phyloP scores from a whole-genome alignment of 805 yeast genomes.

The Wickerhamiella parazyma region DNA sequence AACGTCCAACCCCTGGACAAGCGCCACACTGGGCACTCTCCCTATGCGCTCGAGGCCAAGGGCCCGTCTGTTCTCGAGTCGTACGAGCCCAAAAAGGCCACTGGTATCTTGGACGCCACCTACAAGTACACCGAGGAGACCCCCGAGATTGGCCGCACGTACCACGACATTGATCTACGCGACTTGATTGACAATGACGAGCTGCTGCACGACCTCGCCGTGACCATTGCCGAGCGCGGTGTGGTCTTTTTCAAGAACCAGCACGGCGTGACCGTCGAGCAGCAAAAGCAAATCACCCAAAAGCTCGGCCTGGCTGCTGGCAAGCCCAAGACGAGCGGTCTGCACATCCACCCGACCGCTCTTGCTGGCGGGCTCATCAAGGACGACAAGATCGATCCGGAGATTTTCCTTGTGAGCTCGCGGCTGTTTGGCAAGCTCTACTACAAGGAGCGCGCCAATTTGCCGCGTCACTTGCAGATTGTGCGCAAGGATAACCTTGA shows the following conservation, averaged over 20 bases:
- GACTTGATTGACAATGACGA: conserved; percentile 15
- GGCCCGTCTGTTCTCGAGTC: conserved; percentile 4
- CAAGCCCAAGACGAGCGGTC: conserved; percentile 9
- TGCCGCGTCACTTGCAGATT: not conserved
- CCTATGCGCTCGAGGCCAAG: conserved; percentile 6
- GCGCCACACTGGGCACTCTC: conserved; percentile 7
- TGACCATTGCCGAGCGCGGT: conserved; percentile 34
- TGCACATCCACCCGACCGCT: conserved; percentile 13
- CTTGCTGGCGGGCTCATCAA: conserved; percentile 9
- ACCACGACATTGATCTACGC: conserved; percentile 18
- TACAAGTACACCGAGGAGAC: conserved; percentile 11
- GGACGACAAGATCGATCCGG: conserved; percentile 9
- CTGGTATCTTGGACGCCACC: conserved; percentile 8
- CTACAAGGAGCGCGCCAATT: not conserved
- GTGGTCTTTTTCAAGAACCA: conserved; percentile 41
- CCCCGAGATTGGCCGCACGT: conserved; percentile 5
- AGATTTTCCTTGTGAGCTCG: conserved; percentile 8
- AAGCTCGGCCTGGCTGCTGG: conserved; percentile 9
- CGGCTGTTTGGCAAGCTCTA: conserved; percentile 1
- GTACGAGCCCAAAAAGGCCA: conserved; percentile 3
- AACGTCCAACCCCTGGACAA: not conserved
- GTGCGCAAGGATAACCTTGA: conserved; percentile 5
- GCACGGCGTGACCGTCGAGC: conserved; percentile 23
- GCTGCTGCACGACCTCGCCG: conserved; percentile 32
- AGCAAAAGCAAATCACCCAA: conserved; percentile 16